A percentile compares a stretch with the other conserved stretches of the same genome.
Conservation (phyloP, 345 rosid genomes). For the Psidium guajava region DNA sequence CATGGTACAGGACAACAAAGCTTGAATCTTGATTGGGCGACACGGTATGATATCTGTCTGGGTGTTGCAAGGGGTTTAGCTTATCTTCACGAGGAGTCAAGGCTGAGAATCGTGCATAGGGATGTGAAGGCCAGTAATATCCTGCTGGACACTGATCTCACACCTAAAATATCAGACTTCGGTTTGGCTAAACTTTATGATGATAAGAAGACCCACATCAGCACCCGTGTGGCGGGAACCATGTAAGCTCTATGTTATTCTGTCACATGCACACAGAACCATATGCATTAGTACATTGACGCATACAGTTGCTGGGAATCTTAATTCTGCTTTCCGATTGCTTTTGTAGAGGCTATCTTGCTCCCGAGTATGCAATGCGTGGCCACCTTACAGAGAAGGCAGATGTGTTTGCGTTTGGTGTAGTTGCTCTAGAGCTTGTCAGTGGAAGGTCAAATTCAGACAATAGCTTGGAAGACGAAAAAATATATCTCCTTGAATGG, state of each 20-base stretch:
- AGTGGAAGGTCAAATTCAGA: constrained; percentile 64
- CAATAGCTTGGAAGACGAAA: constrained; percentile 27
- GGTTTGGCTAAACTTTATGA: constrained; percentile 56
- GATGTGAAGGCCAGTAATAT: constrained; percentile 47
- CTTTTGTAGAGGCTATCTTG: constrained; percentile 39
- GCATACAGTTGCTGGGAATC: neutral
- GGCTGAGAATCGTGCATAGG: constrained; percentile 42
- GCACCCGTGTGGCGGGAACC: constrained; percentile 57
- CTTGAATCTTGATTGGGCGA: constrained; percentile 30
- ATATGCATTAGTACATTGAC: neutral
- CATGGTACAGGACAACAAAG: constrained; percentile 18
- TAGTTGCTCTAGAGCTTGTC: constrained; percentile 47
- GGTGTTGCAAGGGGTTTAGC: constrained; percentile 51
- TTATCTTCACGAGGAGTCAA: constrained; percentile 59
- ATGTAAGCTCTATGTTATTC: constrained; percentile 16
- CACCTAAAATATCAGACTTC: constrained; percentile 52
- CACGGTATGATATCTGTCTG: constrained; percentile 30
- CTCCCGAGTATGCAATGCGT: constrained; percentile 71
- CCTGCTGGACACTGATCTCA: constrained; percentile 35
- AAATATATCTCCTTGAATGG: constrained; percentile 66
- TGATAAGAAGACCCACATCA: constrained; percentile 43
- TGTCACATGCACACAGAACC: neutral
- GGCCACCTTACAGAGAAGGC: constrained; percentile 70
- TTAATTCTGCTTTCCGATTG: neutral
- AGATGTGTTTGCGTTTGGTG: constrained; percentile 59